Conservation (phyloP, 148 eudicot genomes). For the Heliosperma pusillum region DNA sequence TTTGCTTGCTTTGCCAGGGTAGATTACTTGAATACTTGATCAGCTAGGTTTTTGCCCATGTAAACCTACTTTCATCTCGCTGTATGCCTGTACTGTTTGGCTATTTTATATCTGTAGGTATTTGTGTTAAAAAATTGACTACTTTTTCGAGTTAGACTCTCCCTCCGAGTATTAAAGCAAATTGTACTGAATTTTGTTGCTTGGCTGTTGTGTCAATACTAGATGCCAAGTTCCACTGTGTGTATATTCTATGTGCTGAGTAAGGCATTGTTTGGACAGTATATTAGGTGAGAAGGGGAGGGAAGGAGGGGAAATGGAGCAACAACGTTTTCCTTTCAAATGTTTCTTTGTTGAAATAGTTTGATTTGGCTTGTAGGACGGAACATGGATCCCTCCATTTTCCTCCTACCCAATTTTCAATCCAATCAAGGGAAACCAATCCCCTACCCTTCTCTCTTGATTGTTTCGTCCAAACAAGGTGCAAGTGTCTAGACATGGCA, state of each 20-base stretch:
- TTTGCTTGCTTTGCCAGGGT: constrained; percentile 3
- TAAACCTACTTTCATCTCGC: background rate
- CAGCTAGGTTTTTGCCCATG: background rate
- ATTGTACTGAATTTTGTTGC: background rate
- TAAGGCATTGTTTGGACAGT: background rate
- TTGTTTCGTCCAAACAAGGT: background rate
- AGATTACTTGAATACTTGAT: background rate
- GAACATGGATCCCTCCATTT: background rate
- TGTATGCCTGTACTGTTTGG: background rate
- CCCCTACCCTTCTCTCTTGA: background rate
- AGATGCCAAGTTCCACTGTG: background rate
- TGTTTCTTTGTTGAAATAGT: background rate
- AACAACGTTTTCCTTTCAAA: background rate
- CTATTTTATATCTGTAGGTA: background rate
- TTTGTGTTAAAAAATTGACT: background rate
- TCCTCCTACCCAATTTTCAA: background rate
- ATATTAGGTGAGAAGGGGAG: too few relatives aligned
- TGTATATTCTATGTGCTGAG: too few relatives aligned
- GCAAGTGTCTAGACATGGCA: background rate
- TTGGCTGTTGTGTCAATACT: background rate
- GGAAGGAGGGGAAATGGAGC: too few relatives aligned
- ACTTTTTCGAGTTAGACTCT: background rate
- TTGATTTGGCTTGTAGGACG: background rate
- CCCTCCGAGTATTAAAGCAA: background rate
- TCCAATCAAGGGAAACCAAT: background rate